These are phyloP conservation scores for Datura wrightii DNA, from an alignment of 257 asterid genomes.

Conservation along the genomic window DNA sequence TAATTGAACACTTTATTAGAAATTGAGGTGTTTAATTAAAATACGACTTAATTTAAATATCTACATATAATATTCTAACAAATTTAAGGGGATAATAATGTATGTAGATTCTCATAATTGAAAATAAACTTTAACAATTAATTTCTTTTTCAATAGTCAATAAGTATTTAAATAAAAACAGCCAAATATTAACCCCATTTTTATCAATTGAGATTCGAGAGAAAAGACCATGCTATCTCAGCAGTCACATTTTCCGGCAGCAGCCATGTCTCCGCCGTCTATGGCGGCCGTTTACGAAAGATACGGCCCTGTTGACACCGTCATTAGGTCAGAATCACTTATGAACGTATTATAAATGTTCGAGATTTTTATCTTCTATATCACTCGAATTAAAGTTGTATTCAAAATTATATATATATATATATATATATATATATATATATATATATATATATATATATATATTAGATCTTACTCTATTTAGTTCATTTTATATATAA, in stretches of 20 bases:
- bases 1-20: no score
- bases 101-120: neutral
- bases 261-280: constrained; percentile 85
- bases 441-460: no score
- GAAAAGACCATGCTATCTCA: neutral
- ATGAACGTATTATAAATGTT: neutral
- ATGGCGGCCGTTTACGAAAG: constrained; percentile 78
- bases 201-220: neutral
- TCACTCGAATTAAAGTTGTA: neutral
- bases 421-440: no score
- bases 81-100: no score
- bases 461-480: neutral
- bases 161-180: neutral
- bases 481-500: neutral
- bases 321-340: constrained; percentile 38
- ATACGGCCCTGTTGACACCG: constrained; percentile 83
- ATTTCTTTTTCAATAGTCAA: neutral
- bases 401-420: no score
- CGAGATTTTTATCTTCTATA: neutral
- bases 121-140: neutral
- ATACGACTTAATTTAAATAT: no score
- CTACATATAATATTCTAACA: no score
- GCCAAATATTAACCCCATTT: neutral
- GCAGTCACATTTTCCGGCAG: constrained; percentile 47
- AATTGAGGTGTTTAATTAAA: no score